Percentiles rank a stretch among this genome's conserved stretches.
Conservation (phyloP, 1,284 basidiomycete species). For the Papiliotrema laurentii region DNA sequence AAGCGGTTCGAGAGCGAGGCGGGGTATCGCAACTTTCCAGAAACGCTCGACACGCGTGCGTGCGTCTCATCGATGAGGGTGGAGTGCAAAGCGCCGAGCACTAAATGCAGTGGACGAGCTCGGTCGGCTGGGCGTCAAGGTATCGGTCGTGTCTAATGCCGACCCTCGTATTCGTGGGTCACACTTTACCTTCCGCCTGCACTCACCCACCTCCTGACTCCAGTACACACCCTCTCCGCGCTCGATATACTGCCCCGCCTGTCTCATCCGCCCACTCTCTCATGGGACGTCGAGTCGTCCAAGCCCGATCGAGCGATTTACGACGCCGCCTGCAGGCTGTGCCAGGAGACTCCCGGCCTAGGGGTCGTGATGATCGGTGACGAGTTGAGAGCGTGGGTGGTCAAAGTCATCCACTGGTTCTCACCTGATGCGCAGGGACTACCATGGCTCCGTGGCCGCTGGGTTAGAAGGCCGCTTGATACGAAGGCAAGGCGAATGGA, state of each 20-base stretch:
- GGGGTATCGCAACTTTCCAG: conserved; percentile 45
- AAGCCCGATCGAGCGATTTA: conserved; percentile 43
- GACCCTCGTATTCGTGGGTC: conserved; percentile 44
- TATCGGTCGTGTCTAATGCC: conserved; percentile 44
- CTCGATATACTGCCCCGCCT: conserved; percentile 35
- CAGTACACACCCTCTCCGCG: conserved; percentile 39
- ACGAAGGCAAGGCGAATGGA: conserved; percentile 40
- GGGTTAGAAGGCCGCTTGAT: conserved; percentile 42
- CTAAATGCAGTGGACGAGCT: conserved; percentile 32
- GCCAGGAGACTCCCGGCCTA: conserved; percentile 20
- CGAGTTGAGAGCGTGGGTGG: conserved; percentile 44
- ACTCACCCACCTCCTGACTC: background rate
- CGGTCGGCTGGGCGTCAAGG: conserved; percentile 32
- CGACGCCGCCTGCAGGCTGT: conserved; percentile 27
- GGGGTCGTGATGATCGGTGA: conserved; percentile 48
- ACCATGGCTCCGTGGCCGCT: conserved; percentile 29
- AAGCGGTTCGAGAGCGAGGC: conserved; percentile 40
- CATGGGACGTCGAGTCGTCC: conserved; percentile 37
- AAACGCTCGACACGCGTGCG: conserved; percentile 35
- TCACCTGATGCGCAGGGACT: conserved; percentile 34
- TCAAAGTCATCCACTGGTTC: background rate
- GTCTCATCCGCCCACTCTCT: conserved; percentile 37
- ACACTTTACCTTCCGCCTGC: background rate
- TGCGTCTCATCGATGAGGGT: background rate
- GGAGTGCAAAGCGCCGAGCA: too few species aligned